Evolutionary conservation across 1,284 basidiomycete species (phyloP), one percentile per base, ranked within the genome.

Genomic region (Leccinum fallax): DNA sequence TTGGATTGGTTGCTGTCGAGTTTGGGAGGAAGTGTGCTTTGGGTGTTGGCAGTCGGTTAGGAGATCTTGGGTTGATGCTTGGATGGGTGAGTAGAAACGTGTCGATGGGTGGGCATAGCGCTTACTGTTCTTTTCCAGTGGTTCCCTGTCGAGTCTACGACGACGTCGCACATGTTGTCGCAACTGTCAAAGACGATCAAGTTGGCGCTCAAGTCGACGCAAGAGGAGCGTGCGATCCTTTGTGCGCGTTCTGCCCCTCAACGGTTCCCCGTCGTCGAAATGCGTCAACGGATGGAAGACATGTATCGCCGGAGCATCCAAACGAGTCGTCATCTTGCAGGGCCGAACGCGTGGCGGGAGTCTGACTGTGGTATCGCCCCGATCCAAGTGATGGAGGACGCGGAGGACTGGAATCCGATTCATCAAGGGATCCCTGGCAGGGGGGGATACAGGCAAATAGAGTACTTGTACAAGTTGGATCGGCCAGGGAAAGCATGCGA

Each of bases 241-340:
- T 91, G 94, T 73, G 94, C 94, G 46, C 87, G 94, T 55, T 96
- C 94, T 43, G 94, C 94, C 24, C 6, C 94, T 28, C 28, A 96
- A 72, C 92, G 94, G 73, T 97, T 97, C 90, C 94, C 94, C 6
- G 94, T 97, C 63, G 92, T 97, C 52, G 94, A 96, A 78, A 96
- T 94, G 94, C 92, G 94, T 72, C 94, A 96, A 75, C 87, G 92
- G 58, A 93, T 90, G 81, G 94, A 97, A 78, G 94, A 97, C 76
- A 93, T 96, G 84, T 94, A 97, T 76, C 86, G 84, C 65, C 90
- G 94, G 61, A 90, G 88, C 72, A 95, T 97, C 74, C 78, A 76
- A 46, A 81, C 81, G 5, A 94, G 90, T 70, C 88, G 94, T 61
- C 76, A 78, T 46, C 48, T 86, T 4, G 92, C 94, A 26, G 90